Percentiles rank a stretch among this genome's conserved stretches.
Evolutionary conservation across 345 rosid species (phyloP).

Genomic region (Xanthoceras sorbifolium): DNA sequence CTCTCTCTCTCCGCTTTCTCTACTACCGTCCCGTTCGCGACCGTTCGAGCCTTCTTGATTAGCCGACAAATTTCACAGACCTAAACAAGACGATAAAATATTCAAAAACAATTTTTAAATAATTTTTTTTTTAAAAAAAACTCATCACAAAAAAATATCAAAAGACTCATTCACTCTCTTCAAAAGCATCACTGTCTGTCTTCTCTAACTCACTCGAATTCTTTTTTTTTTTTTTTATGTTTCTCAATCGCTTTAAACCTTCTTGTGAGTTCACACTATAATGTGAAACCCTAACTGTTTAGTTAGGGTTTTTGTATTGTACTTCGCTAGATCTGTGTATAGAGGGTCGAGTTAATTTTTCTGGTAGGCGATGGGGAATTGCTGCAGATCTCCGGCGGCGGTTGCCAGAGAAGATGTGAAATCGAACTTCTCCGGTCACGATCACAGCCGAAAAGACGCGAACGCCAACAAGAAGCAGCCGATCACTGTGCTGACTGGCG

Average conservation of each 20-base stretch:
- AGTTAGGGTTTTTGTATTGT: constrained; percentile 25
- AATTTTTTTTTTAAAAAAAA: neutral
- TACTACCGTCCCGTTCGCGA: constrained; percentile 33
- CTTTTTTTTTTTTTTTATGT: neutral
- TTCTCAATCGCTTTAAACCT: constrained; percentile 21
- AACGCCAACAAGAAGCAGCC: constrained; percentile 62
- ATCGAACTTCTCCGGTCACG: constrained; percentile 69
- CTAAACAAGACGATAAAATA: constrained; percentile 24
- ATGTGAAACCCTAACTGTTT: constrained; percentile 53
- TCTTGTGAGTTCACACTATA: constrained; percentile 26
- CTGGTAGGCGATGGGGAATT: constrained; percentile 71
- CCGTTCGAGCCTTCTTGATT: constrained; percentile 13
- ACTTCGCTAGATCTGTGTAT: constrained; percentile 29
- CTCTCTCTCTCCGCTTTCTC: neutral
- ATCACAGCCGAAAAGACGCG: constrained; percentile 63
- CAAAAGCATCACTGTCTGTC: constrained; percentile 24
- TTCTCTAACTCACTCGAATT: constrained; percentile 11
- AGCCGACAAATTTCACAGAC: constrained; percentile 38
- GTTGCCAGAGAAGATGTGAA: constrained; percentile 97
- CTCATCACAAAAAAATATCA: constrained; percentile 4
- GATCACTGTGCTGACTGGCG: constrained; percentile 70
- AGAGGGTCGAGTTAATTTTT: neutral
- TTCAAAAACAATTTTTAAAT: no score
- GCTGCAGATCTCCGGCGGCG: constrained; percentile 99
- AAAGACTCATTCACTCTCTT: constrained; percentile 29